Conservation (phyloP, 306 rosid species). For the Erythrophleum fordii region DNA sequence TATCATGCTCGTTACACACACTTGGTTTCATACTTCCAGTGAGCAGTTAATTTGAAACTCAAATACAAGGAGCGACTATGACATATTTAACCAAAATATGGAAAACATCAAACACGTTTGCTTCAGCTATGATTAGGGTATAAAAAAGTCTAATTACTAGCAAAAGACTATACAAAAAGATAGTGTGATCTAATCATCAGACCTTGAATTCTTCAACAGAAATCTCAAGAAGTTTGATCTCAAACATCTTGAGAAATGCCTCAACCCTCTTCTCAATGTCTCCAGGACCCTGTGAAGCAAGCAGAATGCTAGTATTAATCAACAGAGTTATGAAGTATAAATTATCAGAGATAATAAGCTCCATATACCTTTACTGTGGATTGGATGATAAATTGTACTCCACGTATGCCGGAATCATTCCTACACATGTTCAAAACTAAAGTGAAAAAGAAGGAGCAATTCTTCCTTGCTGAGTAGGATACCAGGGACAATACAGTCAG, state of each 20-base stretch:
- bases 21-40: not conserved
- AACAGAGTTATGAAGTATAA: conserved; percentile 12
- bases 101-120: not conserved
- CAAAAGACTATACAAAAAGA: conserved; percentile 24
- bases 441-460: conserved; percentile 15
- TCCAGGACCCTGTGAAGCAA: conserved; percentile 73
- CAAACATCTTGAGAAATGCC: conserved; percentile 77
- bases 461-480: conserved; percentile 26
- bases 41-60: conserved; percentile 27
- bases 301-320: conserved; percentile 30
- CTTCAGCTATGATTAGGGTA: conserved; percentile 24
- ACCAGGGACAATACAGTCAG: conserved; percentile 10
- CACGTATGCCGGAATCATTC: conserved; percentile 81
- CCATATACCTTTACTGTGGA: conserved; percentile 81
- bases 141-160: not conserved
- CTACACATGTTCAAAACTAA: conserved; percentile 50
- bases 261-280: conserved; percentile 77
- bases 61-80: conserved; percentile 16
- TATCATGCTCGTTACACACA: conserved; percentile 7
- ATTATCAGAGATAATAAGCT: conserved; percentile 16
- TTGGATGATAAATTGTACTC: conserved; percentile 83
- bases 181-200: conserved; percentile 33
- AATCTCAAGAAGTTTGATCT: conserved; percentile 74
- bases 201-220: conserved; percentile 90
- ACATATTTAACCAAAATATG: conserved; percentile 31